A percentile compares a stretch with the other conserved stretches of the same genome.
Evolutionary conservation across 108 stramenopile species (phyloP).

Genomic region (Skeletonema potamos): DNA sequence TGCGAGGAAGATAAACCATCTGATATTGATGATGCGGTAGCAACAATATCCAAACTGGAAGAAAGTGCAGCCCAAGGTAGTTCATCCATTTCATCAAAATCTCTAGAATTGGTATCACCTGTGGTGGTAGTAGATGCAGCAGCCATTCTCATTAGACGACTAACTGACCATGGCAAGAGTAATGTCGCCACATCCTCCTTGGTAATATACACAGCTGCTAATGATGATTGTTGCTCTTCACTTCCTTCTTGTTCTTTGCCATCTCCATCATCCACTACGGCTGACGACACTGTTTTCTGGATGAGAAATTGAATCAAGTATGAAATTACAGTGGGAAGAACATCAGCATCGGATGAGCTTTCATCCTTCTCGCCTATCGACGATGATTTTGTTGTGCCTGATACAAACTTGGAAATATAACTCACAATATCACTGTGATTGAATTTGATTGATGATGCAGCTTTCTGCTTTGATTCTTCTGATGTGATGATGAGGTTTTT

Average conservation of each 20-base stretch:
- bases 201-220: constrained; percentile 3
- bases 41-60: constrained; percentile 8
- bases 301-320: constrained; percentile 9
- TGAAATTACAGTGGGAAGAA: constrained; percentile 2
- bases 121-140: not conserved
- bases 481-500: not conserved
- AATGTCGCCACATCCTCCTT: constrained; percentile 35
- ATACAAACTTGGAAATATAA: constrained; percentile 22
- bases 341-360: not conserved
- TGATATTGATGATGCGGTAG: not conserved
- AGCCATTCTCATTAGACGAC: constrained; percentile 14
- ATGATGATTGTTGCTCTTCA: not conserved
- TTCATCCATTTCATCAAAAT: not conserved
- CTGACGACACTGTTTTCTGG: not conserved
- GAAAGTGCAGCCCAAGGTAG: constrained; percentile 30
- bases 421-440: constrained; percentile 3
- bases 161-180: constrained; percentile 39
- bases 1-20: not conserved
- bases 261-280: not conserved
- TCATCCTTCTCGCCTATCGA: not conserved
- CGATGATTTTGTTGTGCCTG: not conserved
- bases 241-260: no score
- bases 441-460: not conserved
- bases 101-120: not conserved
- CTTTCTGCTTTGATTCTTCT: not conserved